Evolutionary conservation across 2,329 filamentous ascomycete genomes (phyloP).

Genomic region (Trichoderma aggressivum): DNA sequence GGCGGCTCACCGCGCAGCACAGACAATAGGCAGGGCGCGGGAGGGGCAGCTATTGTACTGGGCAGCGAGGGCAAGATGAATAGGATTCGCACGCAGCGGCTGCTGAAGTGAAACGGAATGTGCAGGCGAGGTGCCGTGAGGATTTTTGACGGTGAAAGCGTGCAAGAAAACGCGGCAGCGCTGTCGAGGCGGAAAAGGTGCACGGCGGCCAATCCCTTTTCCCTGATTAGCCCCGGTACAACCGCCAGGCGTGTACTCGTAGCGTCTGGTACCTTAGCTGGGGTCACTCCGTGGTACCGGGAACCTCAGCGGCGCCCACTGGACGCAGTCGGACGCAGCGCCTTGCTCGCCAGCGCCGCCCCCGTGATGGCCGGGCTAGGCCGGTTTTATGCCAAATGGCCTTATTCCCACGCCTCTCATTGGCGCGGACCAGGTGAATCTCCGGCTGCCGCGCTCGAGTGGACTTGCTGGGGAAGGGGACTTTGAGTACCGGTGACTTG

Average conservation of each 20-base stretch:
- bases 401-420: not conserved
- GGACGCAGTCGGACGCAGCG: not conserved
- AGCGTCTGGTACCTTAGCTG: not conserved
- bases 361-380: slow-evolving; percentile 11
- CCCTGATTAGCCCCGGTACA: slow-evolving; percentile 8
- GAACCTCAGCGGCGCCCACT: not conserved
- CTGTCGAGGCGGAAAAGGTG: slow-evolving; percentile 5
- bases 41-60: not conserved
- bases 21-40: slow-evolving; percentile 1
- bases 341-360: not conserved
- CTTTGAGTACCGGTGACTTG: slow-evolving; percentile 13
- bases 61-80: not conserved
- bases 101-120: not conserved
- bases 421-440: slow-evolving; percentile 14
- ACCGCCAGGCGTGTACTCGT: not conserved
- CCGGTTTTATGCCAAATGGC: not conserved
- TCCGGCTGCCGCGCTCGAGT: slow-evolving; percentile 16
- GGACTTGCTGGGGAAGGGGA: slow-evolving; percentile 1
- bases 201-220: slow-evolving; percentile 17
- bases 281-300: not conserved
- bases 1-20: slow-evolving; percentile 1
- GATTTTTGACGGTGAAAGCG: not conserved
- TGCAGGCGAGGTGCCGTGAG: not conserved
- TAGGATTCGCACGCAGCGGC: not conserved
- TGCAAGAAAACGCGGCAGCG: slow-evolving; percentile 12